These are phyloP conservation scores for Rhododendron henanense DNA, from an alignment of 148 eudicot species.

Conservation along the genomic window DNA sequence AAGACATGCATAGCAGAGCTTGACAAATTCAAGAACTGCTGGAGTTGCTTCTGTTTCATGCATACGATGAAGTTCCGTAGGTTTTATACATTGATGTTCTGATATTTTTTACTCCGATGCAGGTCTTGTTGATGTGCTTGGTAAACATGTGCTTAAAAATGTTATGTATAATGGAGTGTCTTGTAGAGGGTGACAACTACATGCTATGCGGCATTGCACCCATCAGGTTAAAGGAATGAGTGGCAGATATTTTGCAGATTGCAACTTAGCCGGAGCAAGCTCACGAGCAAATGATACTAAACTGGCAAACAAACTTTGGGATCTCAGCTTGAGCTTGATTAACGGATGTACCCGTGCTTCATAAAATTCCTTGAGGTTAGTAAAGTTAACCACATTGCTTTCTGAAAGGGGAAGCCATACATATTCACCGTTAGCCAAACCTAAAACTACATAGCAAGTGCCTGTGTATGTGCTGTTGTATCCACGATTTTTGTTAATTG, in stretches of 20 bases:
- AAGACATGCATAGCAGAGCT: neutral
- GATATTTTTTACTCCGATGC: too few relatives aligned
- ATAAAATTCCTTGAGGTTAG: neutral
- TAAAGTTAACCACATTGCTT: too few relatives aligned
- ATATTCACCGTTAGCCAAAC: neutral
- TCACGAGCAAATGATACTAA: conserved; percentile 35
- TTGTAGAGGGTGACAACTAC: conserved; percentile 8
- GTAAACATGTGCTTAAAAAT: too few relatives aligned
- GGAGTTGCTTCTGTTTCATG: neutral
- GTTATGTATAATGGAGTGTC: too few relatives aligned
- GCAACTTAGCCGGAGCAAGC: conserved; percentile 42
- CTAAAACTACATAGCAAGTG: too few relatives aligned
- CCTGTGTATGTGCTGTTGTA: too few relatives aligned
- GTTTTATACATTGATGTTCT: neutral
- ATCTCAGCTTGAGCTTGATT: conserved; percentile 39
- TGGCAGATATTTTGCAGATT: conserved; percentile 55
- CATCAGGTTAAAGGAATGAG: conserved; percentile 42
- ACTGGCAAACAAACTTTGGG: conserved; percentile 58
- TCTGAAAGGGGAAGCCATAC: neutral
- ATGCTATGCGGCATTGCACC: conserved; percentile 74
- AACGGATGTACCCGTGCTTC: conserved; percentile 10
- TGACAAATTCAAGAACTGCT: neutral
- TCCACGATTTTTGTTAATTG: too few relatives aligned
- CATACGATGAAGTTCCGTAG: neutral
- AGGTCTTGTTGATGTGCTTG: too few relatives aligned